phyloP scores from a whole-genome alignment of 148 eudicot species.

The Amaranthus cruentus region DNA sequence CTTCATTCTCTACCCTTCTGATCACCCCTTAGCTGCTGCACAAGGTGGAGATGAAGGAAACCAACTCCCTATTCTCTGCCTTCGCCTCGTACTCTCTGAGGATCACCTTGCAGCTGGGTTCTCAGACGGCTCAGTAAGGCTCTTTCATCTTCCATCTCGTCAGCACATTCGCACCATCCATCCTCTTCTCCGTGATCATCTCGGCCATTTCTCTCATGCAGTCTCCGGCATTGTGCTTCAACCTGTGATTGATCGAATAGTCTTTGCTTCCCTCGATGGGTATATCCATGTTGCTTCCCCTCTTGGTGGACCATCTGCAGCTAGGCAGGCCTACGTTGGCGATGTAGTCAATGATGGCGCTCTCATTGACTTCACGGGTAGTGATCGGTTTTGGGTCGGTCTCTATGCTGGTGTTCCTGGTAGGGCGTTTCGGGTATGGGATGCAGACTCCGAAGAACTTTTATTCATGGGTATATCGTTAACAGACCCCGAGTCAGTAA shows the following conservation, averaged over 20 bases:
- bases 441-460: slow-evolving; percentile 55
- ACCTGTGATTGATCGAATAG: slow-evolving; percentile 24
- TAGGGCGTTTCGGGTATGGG: slow-evolving; percentile 76
- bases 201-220: slow-evolving; percentile 67
- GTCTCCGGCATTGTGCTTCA: slow-evolving; percentile 60
- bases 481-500: slow-evolving; percentile 74
- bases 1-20: slow-evolving; percentile 39
- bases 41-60: slow-evolving; percentile 27
- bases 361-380: slow-evolving; percentile 72
- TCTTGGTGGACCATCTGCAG: slow-evolving; percentile 19
- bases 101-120: slow-evolving; percentile 70
- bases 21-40: slow-evolving; percentile 12
- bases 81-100: slow-evolving; percentile 59
- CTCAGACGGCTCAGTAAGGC: slow-evolving; percentile 66
- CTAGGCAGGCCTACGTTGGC: slow-evolving; percentile 54
- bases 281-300: slow-evolving; percentile 52
- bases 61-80: slow-evolving; percentile 43
- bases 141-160: slow-evolving; percentile 55
- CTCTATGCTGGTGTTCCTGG: slow-evolving; percentile 89
- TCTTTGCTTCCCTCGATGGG: slow-evolving; percentile 73
- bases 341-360: slow-evolving; percentile 77
- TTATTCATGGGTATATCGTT: slow-evolving; percentile 56
- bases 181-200: slow-evolving; percentile 55
- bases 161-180: slow-evolving; percentile 49
- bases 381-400: slow-evolving; percentile 78